phyloP scores from a whole-genome alignment of 108 stramenopile genomes.

The Tribonema minus region DNA sequence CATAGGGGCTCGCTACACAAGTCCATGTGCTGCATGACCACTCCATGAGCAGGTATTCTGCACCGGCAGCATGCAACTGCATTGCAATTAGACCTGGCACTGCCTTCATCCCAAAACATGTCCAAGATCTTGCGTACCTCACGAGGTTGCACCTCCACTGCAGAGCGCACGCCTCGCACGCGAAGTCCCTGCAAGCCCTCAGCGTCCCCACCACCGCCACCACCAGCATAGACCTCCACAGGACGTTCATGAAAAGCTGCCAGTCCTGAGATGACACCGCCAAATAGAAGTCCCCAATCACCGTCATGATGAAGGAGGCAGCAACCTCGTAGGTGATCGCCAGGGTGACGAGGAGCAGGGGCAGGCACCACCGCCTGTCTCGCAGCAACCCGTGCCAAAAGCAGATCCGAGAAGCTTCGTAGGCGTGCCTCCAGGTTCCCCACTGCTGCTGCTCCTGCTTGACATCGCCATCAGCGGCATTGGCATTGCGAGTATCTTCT shows the following conservation, averaged over 20 bases:
- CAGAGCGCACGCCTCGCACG: slow-evolving; percentile 6
- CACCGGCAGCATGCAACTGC: too few species aligned
- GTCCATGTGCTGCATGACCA: too few species aligned
- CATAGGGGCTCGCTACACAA: too few species aligned
- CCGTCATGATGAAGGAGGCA: slow-evolving; percentile 14
- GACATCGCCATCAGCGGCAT: too few species aligned
- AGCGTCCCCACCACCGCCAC: slow-evolving; percentile 6
- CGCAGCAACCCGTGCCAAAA: slow-evolving; percentile 7
- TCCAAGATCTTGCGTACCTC: too few species aligned
- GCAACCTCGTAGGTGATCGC: slow-evolving; percentile 9
- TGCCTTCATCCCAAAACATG: too few species aligned
- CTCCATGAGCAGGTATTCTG: too few species aligned
- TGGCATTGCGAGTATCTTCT: too few species aligned
- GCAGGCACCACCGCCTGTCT: slow-evolving; percentile 8
- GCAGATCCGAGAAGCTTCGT: too few species aligned
- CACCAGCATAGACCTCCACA: slow-evolving; percentile 16
- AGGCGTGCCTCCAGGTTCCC: too few species aligned
- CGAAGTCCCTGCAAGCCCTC: slow-evolving; percentile 4
- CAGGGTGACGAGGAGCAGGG: neutral
- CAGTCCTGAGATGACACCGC: slow-evolving; percentile 29
- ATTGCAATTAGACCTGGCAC: too few species aligned
- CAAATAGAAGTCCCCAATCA: slow-evolving; percentile 33
- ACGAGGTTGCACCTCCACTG: slow-evolving; percentile 22
- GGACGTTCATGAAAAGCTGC: slow-evolving; percentile 15
- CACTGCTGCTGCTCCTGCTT: too few species aligned